These are phyloP conservation scores for Phragmites australis DNA, from an alignment of 176 grass and related monocot species.

Conservation along the genomic window DNA sequence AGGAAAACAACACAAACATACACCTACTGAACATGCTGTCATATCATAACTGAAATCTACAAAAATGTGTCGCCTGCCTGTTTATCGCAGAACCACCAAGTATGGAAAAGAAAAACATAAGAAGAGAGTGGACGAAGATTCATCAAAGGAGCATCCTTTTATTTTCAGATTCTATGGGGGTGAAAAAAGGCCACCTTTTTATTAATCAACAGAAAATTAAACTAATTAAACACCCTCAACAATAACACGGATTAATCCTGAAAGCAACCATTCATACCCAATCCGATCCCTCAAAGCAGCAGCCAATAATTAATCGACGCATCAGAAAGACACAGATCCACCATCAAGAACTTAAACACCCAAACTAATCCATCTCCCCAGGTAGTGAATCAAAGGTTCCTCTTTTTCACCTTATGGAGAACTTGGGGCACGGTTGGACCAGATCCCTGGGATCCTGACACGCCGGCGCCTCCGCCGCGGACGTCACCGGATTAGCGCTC, in stretches of 20 bases:
- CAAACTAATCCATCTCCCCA: conserved; percentile 39
- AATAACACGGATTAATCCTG: conserved; percentile 49
- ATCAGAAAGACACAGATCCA: conserved; percentile 30
- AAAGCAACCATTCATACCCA: conserved; percentile 53
- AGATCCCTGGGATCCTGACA: conserved; percentile 53
- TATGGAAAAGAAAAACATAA: conserved; percentile 22
- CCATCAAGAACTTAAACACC: conserved; percentile 45
- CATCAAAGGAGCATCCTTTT: conserved; percentile 45
- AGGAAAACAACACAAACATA: conserved; percentile 47
- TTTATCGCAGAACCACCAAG: conserved; percentile 40
- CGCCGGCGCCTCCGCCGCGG: conserved; percentile 8
- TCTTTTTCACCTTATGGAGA: conserved; percentile 88
- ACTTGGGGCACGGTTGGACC: conserved; percentile 60
- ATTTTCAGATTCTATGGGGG: conserved; percentile 42
- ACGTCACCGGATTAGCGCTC: conserved; percentile 48
- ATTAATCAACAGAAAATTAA: conserved; percentile 52
- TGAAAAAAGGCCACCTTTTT: conserved; percentile 33
- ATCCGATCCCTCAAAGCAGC: conserved; percentile 37
- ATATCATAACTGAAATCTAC: conserved; percentile 40
- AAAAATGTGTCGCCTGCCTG: conserved; percentile 13
- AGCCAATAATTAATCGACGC: conserved; percentile 50
- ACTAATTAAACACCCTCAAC: conserved; percentile 34
- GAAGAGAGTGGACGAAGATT: conserved; percentile 41
- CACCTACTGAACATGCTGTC: conserved; percentile 48
- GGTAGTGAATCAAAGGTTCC: conserved; percentile 30